Conservation (phyloP, 2,329 filamentous ascomycete species). For the Fusarium virguliforme region DNA sequence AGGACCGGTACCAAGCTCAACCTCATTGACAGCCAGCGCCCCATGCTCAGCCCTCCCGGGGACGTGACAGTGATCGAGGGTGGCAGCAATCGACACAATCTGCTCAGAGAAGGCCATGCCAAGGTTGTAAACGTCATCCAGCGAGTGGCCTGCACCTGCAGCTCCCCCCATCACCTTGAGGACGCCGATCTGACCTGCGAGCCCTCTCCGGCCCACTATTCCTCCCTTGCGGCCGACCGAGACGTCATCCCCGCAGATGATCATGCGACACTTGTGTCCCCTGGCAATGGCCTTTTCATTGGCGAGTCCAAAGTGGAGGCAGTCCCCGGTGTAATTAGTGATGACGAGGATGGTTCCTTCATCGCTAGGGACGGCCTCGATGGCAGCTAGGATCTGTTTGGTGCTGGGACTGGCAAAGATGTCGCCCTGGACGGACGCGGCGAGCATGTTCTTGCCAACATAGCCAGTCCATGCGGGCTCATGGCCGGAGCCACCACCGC, state of each 20-base stretch:
- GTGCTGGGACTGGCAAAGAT: slow-evolving; percentile 77
- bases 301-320: slow-evolving; percentile 62
- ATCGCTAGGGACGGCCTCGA: slow-evolving; percentile 69
- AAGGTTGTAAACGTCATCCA: slow-evolving; percentile 67
- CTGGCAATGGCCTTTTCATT: slow-evolving; percentile 71
- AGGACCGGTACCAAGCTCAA: slow-evolving; percentile 77
- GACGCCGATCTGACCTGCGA: slow-evolving; percentile 74
- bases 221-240: slow-evolving; percentile 72
- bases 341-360: slow-evolving; percentile 73
- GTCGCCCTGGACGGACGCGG: slow-evolving; percentile 73
- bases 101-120: slow-evolving; percentile 66
- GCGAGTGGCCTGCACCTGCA: slow-evolving; percentile 62
- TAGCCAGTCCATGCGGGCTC: slow-evolving; percentile 77
- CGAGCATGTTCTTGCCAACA: slow-evolving; percentile 74
- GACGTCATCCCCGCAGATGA: slow-evolving; percentile 77
- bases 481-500: slow-evolving; percentile 71
- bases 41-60: slow-evolving; percentile 67
- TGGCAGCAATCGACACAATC: slow-evolving; percentile 72
- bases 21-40: slow-evolving; percentile 65
- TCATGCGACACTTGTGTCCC: slow-evolving; percentile 69
- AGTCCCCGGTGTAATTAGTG: slow-evolving; percentile 77
- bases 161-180: slow-evolving; percentile 72
- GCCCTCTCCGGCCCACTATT: slow-evolving; percentile 73
- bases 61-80: slow-evolving; percentile 74
- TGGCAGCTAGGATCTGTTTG: slow-evolving; percentile 73